Base-by-base conservation (phyloP, 495 filamentous ascomycete genomes). In the Annulohypoxylon moriforme region DNA sequence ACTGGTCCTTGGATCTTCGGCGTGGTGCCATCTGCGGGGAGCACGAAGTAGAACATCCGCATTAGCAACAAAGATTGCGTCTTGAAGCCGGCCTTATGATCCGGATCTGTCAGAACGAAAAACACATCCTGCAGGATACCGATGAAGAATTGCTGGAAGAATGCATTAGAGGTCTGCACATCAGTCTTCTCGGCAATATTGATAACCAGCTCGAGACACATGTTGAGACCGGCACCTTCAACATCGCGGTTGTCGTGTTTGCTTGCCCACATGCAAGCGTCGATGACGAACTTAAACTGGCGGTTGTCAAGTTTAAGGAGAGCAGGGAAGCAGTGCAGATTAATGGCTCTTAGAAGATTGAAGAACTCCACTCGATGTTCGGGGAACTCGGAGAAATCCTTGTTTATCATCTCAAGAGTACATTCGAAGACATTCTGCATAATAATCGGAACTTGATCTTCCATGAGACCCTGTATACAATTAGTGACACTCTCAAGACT, bases 381-480 rank as follows among this genome's bases (percentile, higher is more conserved):
- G 0, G 96, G 96, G 79, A 96, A 99, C 78, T 99, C 96, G 50
- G 97, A 96, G 83, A 98, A 99, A 77, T 99, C 95, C 81, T 98
- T 99, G 87, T 98, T 99, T 84, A 99, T 98, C 96, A 99, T 99
- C 70, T 97, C 93, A 42, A 99, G 84, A 7, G 96, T 99, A 82
- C 96, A 98, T 80, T 97, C 95, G 77, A 99, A 99, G 18, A 99
- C 93, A 75, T 94, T 96, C 77, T 98, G 94, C 93, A 99, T 97
- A 78, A 98, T 98, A 46, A 89, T 90, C 0, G 94, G 93, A 1
- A 99, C 93, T 80, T 98, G 96, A 77, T 98, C 96, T 77, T 98
- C 94, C 96, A 98, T 98, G 74, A 97, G 85, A 68, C 87, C 88
- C 94, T 78, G 62, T 20, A 55, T 24, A 62, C 42, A 29, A 65